phyloP scores from a whole-genome alignment of 345 rosid genomes.

The Litchi chinensis region DNA sequence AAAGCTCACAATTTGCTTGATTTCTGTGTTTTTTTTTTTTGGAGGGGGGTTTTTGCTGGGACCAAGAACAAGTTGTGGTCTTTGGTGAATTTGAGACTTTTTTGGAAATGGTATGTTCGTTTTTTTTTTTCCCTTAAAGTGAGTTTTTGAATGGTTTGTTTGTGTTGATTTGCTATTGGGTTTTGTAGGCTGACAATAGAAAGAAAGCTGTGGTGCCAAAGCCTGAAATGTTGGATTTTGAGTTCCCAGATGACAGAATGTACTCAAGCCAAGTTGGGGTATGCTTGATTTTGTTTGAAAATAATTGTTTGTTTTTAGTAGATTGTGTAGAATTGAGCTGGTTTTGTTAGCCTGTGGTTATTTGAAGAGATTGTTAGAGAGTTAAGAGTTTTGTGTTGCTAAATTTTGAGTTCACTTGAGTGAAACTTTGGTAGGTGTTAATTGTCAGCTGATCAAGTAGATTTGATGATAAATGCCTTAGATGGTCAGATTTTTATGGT shows the following conservation, averaged over 20 bases:
- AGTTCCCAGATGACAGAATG: slow-evolving; percentile 44
- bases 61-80: not conserved
- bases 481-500: too few relatives aligned
- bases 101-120: not conserved
- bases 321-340: not conserved
- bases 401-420: too few relatives aligned
- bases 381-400: not conserved
- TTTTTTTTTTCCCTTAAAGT: not conserved
- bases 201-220: slow-evolving; percentile 41
- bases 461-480: too few relatives aligned
- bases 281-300: slow-evolving; percentile 8
- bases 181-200: slow-evolving; percentile 34
- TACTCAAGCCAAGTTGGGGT: slow-evolving; percentile 49
- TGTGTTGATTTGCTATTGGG: not conserved
- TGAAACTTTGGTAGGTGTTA: not conserved
- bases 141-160: not conserved
- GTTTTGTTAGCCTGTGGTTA: not conserved
- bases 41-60: not conserved
- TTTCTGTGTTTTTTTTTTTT: not conserved
- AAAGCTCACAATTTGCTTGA: not conserved
- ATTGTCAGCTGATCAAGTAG: not conserved
- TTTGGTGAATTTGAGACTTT: not conserved
- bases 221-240: slow-evolving; percentile 62
- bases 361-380: not conserved
- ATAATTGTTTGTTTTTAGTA: not conserved